A percentile compares a stretch with the other conserved stretches of the same genome.
These are phyloP conservation scores for Curvularia sp. DNA, from an alignment of 2,329 filamentous ascomycete genomes.

Conservation along the genomic window DNA sequence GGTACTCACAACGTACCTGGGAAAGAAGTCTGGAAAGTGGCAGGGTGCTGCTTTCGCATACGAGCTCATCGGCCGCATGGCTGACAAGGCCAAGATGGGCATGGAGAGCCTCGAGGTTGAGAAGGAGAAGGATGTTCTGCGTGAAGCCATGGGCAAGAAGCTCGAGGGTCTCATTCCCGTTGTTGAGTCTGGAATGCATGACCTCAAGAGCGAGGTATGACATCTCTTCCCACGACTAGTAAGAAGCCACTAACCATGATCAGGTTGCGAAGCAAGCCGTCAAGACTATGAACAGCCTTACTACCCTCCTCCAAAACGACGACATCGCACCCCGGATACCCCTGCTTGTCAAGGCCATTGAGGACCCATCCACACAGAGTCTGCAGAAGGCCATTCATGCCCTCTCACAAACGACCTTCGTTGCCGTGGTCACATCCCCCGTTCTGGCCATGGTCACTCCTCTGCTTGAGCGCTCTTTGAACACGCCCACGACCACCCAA, in stretches of 20 bases:
- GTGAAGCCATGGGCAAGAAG: conserved; percentile 88
- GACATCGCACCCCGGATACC: conserved; percentile 93
- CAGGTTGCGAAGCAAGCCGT: conserved; percentile 79
- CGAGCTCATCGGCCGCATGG: conserved; percentile 87
- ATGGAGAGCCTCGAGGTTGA: conserved; percentile 86
- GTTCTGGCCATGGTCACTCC: conserved; percentile 94
- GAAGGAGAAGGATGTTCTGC: conserved; percentile 83
- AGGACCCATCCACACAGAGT: conserved; percentile 86
- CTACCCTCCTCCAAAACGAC: conserved; percentile 91
- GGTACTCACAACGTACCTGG: conserved; percentile 74
- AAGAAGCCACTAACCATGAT: conserved; percentile 18
- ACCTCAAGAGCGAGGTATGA: conserved; percentile 78
- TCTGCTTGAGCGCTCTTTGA: conserved; percentile 90
- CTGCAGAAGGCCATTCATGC: conserved; percentile 97
- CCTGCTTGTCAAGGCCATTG: conserved; percentile 91
- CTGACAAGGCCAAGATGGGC: conserved; percentile 88
- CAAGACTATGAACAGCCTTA: conserved; percentile 89
- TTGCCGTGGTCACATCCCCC: conserved; percentile 92
- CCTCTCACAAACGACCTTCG: conserved; percentile 97
- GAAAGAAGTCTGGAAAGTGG: conserved; percentile 91
- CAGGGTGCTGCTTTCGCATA: conserved; percentile 91
- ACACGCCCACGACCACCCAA: conserved; percentile 87
- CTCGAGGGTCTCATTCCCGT: conserved; percentile 88
- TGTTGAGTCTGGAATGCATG: conserved; percentile 93
- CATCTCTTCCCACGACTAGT: conserved; percentile 50